Conservation (phyloP, 164 flowering plant species). For the Paratinospora sagittata region DNA sequence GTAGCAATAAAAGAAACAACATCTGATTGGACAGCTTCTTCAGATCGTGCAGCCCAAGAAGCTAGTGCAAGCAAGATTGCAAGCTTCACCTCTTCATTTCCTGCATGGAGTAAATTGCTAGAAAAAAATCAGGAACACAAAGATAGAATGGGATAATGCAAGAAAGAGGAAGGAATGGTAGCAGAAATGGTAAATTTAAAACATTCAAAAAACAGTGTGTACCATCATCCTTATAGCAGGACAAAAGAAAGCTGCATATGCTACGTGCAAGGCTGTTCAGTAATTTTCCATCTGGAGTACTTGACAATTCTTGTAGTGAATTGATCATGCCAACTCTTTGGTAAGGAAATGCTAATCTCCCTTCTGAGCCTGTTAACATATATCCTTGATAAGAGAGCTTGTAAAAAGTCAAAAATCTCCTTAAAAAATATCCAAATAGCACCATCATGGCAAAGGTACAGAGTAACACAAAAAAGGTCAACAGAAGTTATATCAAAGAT, state of each 20-base stretch:
- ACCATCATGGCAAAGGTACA: constrained; percentile 3
- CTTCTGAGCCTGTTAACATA: constrained; percentile 78
- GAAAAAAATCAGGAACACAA: neutral
- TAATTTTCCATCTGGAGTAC: constrained; percentile 72
- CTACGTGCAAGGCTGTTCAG: constrained; percentile 42
- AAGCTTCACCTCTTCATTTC: constrained; percentile 94
- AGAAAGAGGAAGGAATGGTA: constrained; percentile 1
- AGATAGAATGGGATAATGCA: neutral
- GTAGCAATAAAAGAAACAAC: constrained; percentile 56
- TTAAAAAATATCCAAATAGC: constrained; percentile 1
- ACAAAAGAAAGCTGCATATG: constrained; percentile 55
- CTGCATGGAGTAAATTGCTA: constrained; percentile 29
- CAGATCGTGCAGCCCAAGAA: constrained; percentile 64
- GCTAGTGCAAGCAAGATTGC: constrained; percentile 65
- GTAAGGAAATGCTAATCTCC: constrained; percentile 84
- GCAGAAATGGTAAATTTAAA: neutral
- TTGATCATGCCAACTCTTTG: constrained; percentile 90
- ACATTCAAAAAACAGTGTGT: constrained; percentile 2
- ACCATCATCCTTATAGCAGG: constrained; percentile 93
- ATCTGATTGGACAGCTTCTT: constrained; percentile 52
- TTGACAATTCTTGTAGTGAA: constrained; percentile 70
- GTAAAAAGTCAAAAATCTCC: neutral
- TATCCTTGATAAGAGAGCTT: constrained; percentile 1
- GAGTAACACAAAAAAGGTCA: neutral
- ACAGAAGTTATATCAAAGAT: neutral